Percentiles rank a stretch among this genome's conserved stretches.
These are phyloP conservation scores for Kwoniella shivajii DNA, from an alignment of 1,284 basidiomycete genomes.

Conservation along the genomic window DNA sequence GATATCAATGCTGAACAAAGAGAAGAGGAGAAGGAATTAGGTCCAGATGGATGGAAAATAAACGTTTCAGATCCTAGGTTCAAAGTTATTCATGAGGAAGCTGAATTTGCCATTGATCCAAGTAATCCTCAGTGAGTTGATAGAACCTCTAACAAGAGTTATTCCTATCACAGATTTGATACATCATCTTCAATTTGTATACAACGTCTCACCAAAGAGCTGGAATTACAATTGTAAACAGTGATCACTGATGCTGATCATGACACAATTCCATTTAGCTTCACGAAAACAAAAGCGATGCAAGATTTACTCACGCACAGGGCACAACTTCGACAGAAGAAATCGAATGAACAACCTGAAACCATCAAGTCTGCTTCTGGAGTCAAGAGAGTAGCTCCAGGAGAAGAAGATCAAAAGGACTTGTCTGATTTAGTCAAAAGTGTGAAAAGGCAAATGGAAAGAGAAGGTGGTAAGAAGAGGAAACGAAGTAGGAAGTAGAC, in stretches of 20 bases:
- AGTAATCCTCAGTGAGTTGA: conserved; percentile 82
- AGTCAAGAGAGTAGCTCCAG: conserved; percentile 10
- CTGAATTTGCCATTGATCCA: conserved; percentile 93
- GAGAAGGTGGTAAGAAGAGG: conserved; percentile 15
- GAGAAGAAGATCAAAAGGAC: conserved; percentile 48
- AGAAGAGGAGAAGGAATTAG: conserved; percentile 58
- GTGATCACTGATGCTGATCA: neutral
- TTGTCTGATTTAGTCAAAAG: conserved; percentile 74
- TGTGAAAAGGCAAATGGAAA: conserved; percentile 71
- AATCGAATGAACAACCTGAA: conserved; percentile 5
- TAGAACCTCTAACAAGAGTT: too few relatives aligned
- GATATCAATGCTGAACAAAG: conserved; percentile 56
- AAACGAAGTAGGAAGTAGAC: conserved; percentile 27
- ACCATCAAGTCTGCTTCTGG: conserved; percentile 11
- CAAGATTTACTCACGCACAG: conserved; percentile 68
- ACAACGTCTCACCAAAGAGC: neutral
- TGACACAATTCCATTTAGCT: conserved; percentile 58
- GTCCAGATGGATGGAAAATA: conserved; percentile 67
- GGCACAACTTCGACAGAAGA: conserved; percentile 56
- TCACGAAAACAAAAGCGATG: conserved; percentile 89
- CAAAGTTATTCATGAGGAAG: conserved; percentile 82
- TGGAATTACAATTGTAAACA: neutral
- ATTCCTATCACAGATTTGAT: too few relatives aligned
- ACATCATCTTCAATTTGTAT: neutral
- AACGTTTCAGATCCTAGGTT: conserved; percentile 89